phyloP scores from a whole-genome alignment of 441 rosid species.

The Populus hybrid region DNA sequence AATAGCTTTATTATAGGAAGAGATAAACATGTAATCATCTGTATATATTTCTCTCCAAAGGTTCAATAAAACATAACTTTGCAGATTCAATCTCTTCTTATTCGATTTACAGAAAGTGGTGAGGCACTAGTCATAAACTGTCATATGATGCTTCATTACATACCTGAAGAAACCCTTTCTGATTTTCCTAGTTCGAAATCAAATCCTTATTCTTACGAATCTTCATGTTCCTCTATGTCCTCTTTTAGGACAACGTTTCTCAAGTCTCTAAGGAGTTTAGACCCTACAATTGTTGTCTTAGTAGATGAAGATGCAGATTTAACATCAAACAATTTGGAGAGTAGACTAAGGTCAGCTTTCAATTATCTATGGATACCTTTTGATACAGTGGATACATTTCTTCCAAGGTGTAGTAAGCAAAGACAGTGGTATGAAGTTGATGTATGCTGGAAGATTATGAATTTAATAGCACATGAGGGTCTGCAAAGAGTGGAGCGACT shows the following conservation, averaged over 20 bases:
- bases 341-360: conserved; percentile 61
- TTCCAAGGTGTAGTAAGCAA: conserved; percentile 63
- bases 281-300: conserved; percentile 59
- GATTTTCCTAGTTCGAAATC: conserved; percentile 13
- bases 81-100: too few species aligned
- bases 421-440: conserved; percentile 77
- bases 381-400: conserved; percentile 68
- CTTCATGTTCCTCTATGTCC: conserved; percentile 12
- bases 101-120: conserved; percentile 30
- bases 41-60: too few species aligned
- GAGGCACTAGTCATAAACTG: conserved; percentile 82
- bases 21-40: too few species aligned
- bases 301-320: conserved; percentile 85
- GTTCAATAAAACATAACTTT: too few species aligned
- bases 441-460: conserved; percentile 76
- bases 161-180: conserved; percentile 58
- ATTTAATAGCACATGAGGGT: conserved; percentile 74
- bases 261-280: conserved; percentile 51
- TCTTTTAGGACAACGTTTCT: conserved; percentile 46
- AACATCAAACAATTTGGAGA: conserved; percentile 50
- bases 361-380: conserved; percentile 85
- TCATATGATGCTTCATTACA: conserved; percentile 78
- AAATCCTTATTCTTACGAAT: conserved; percentile 26
- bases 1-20: too few species aligned
- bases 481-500: conserved; percentile 65